Conservation (phyloP, 495 filamentous ascomycete genomes). For the Pyrenula aspistea region DNA sequence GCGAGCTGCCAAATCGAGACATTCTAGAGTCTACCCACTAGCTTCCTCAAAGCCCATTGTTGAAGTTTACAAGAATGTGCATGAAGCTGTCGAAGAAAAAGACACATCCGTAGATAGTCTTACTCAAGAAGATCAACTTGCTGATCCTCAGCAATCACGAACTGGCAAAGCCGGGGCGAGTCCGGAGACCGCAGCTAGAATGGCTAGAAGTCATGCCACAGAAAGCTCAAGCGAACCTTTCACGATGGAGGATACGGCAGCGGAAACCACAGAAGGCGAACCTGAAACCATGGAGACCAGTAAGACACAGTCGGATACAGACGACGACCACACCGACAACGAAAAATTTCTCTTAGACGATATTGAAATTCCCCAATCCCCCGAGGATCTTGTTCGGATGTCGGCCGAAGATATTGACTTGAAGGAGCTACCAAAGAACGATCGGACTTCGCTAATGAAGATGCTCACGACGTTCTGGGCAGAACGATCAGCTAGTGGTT, state of each 20-base stretch:
- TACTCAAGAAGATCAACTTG: background rate
- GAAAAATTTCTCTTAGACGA: conserved; percentile 54
- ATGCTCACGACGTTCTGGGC: conserved; percentile 98
- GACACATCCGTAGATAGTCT: conserved; percentile 54
- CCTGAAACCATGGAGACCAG: conserved; percentile 35
- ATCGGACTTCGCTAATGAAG: conserved; percentile 84
- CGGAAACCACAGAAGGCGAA: conserved; percentile 36
- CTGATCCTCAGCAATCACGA: conserved; percentile 5
- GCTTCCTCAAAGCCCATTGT: conserved; percentile 93
- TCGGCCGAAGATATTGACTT: conserved; percentile 44
- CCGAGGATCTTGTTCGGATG: conserved; percentile 51
- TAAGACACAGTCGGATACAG: conserved; percentile 53
- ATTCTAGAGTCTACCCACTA: conserved; percentile 74
- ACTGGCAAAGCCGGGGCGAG: conserved; percentile 10
- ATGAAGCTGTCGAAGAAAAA: conserved; percentile 80
- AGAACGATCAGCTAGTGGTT: conserved; percentile 89
- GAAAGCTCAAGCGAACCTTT: conserved; percentile 5
- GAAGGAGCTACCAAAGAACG: conserved; percentile 77
- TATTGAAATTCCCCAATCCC: conserved; percentile 51
- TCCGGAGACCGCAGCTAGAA: conserved; percentile 13
- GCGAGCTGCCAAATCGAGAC: conserved; percentile 66
- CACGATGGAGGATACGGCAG: conserved; percentile 13
- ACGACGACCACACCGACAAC: conserved; percentile 50
- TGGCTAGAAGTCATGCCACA: background rate
- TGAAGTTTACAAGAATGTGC: conserved; percentile 85